Base-by-base conservation (phyloP, 352 stramenopile genomes). In the Globisporangium yorkense region DNA sequence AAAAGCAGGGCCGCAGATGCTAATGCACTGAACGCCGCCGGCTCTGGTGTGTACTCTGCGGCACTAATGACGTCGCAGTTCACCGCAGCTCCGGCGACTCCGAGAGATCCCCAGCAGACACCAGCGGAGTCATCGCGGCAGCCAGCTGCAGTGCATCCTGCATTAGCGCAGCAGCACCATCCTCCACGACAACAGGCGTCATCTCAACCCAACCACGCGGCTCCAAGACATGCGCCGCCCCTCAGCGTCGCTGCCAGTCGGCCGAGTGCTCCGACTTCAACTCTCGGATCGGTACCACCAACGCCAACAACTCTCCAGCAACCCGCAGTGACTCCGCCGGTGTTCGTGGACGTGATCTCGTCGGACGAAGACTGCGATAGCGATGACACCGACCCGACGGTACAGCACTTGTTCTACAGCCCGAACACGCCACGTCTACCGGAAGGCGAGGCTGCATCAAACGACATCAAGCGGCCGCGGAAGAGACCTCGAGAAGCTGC, bases 371-470 rank as follows among this genome's bases (percentile, higher is more conserved):
- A 82, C 20, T 70, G 72, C 45, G 66, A 67, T 21, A 90, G 80
- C 61, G 80, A 90, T 46, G 75, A 62, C 3, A 90, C 80, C n/a
- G 80, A 90, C 45, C 80, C 80, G 40, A 82, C 72, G 65, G 75
- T 90, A 5, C 67, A 87, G 59, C 78, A 90, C 51, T 57, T 90
- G 18, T 90, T 90, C 31, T 90, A 90, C 68, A 88, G 77, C n/a
- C 74, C 80, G 15, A 88, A 88, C 37, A 89, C 80, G 15, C 80
- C 72, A 50, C 54, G 74, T 35, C 16, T 66, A 2, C 55, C 39
- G 12, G 58, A 24, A 13, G 37, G 13, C 5, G 33, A 24, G 10
- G 43, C 43, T 12, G n/a, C 43, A 13, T 24, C 8, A 27, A 56
- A 16, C 40, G 49, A 10, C 29, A 7, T 8, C 21, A 45, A 51